A percentile compares a stretch with the other conserved stretches of the same genome.
These are phyloP conservation scores for Emergomyces orientalis DNA, from an alignment of 2,329 filamentous ascomycete genomes.

Conservation along the genomic window DNA sequence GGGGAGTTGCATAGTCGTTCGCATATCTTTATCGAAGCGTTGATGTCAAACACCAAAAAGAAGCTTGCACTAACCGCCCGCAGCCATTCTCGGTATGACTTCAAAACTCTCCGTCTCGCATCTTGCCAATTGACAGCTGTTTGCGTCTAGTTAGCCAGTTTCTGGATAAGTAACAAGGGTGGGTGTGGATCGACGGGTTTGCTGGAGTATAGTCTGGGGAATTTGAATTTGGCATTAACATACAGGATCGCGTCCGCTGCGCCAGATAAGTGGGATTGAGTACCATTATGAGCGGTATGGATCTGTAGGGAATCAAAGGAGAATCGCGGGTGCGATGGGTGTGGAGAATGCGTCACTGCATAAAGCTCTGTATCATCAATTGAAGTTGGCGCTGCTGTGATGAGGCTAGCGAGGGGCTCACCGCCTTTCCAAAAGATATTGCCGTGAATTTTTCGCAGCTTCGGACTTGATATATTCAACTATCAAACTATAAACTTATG, in stretches of 20 bases:
- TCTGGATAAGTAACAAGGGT: background rate
- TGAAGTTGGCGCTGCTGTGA: background rate
- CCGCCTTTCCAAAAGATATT: conserved; percentile 5
- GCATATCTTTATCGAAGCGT: background rate
- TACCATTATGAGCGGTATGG: conserved; percentile 51
- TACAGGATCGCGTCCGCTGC: conserved; percentile 68
- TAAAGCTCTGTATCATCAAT: background rate
- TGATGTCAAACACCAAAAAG: background rate
- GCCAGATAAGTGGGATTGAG: conserved; percentile 92
- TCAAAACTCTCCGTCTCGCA: conserved; percentile 76
- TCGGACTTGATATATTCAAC: background rate
- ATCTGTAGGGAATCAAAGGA: background rate
- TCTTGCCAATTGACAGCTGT: conserved; percentile 81
- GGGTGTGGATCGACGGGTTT: background rate
- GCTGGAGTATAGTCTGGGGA: background rate
- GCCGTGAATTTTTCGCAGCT: conserved; percentile 2
- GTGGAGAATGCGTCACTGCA: background rate
- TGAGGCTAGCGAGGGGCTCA: background rate
- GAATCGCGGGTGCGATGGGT: conserved; percentile 2
- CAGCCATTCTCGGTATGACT: conserved; percentile 91
- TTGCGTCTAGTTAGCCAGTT: conserved; percentile 16
- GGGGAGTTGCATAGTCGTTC: background rate
- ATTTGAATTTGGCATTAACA: conserved; percentile 28
- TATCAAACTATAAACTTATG: no score
- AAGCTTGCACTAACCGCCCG: conserved; percentile 63